A percentile compares a stretch with the other conserved stretches of the same genome.
These are phyloP conservation scores for Neonectria ditissima DNA, from an alignment of 2,329 filamentous ascomycete species.

Conservation along the genomic window DNA sequence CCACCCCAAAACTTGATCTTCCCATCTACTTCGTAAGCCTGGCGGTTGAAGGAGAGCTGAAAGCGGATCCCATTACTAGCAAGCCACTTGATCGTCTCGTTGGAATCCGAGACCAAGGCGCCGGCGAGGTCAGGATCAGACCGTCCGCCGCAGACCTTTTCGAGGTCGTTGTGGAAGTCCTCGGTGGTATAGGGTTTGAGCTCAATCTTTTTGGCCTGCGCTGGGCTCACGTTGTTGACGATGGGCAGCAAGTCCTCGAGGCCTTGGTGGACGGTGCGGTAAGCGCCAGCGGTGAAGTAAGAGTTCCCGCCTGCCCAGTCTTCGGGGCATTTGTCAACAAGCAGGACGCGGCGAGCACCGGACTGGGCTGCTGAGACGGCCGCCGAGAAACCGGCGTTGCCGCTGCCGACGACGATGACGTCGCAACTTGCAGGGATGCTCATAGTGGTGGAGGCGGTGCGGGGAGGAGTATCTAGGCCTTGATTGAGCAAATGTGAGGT, in stretches of 20 bases:
- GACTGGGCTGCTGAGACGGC: conserved; percentile 66
- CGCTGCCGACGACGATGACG: conserved; percentile 69
- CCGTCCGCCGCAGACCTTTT: conserved; percentile 66
- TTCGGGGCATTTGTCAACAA: conserved; percentile 71
- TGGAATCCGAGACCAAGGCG: conserved; percentile 64
- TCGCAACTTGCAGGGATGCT: conserved; percentile 37
- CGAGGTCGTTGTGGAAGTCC: conserved; percentile 68
- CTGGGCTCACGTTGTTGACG: conserved; percentile 67
- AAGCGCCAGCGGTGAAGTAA: conserved; percentile 75
- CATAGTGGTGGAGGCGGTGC: neutral
- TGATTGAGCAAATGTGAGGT: neutral
- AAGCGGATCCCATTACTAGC: conserved; percentile 65
- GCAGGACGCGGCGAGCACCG: conserved; percentile 58
- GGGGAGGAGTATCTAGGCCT: neutral
- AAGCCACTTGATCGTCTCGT: conserved; percentile 66
- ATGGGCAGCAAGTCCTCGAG: conserved; percentile 68
- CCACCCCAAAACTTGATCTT: conserved; percentile 76
- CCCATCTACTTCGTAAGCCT: conserved; percentile 73
- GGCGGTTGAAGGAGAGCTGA: conserved; percentile 72
- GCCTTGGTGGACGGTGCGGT: conserved; percentile 67
- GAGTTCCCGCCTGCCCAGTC: conserved; percentile 72
- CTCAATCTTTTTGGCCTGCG: conserved; percentile 64
- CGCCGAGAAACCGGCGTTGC: conserved; percentile 73
- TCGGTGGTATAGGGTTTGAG: conserved; percentile 65
- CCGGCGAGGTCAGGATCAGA: conserved; percentile 62